Conservation (phyloP, 2,329 filamentous ascomycete genomes). For the Cryphonectria nitschkei region DNA sequence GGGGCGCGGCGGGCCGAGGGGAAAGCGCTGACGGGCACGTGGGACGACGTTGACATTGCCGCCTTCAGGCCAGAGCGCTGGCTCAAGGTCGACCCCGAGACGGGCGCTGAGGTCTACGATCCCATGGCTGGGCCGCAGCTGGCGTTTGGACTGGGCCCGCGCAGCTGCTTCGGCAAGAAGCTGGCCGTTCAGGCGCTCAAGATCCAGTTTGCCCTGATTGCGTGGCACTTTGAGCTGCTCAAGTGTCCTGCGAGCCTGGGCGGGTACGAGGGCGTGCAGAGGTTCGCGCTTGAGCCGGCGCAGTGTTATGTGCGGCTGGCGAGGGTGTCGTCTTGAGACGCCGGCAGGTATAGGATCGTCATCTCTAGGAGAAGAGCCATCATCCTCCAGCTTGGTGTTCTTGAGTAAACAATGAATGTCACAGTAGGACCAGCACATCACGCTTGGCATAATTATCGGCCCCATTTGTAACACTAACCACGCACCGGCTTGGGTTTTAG, state of each 20-base stretch:
- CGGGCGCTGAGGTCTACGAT: slow-evolving; percentile 35
- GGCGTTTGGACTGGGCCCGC: slow-evolving; percentile 41
- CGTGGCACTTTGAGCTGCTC: slow-evolving; percentile 45
- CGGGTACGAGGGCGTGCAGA: slow-evolving; percentile 36
- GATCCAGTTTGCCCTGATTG: slow-evolving; percentile 37
- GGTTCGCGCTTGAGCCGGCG: slow-evolving; percentile 38
- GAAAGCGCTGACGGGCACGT: slow-evolving; percentile 35
- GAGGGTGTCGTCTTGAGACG: background rate
- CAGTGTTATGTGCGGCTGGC: slow-evolving; percentile 35
- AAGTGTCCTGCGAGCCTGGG: slow-evolving; percentile 35
- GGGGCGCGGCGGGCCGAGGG: slow-evolving; percentile 30
- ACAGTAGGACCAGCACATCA: background rate
- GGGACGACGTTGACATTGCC: slow-evolving; percentile 37
- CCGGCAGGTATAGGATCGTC: too few species aligned
- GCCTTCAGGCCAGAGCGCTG: slow-evolving; percentile 45
- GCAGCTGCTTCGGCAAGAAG: slow-evolving; percentile 45
- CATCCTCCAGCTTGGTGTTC: too few species aligned
- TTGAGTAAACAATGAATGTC: too few species aligned
- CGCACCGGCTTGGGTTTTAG: too few species aligned
- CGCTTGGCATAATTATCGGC: too few species aligned
- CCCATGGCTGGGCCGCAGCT: slow-evolving; percentile 41
- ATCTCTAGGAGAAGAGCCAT: too few species aligned
- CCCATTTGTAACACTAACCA: too few species aligned
- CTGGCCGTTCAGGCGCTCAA: slow-evolving; percentile 43
- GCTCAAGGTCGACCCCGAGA: slow-evolving; percentile 33